Percentiles rank a stretch among this genome's conserved stretches.
Evolutionary conservation across 805 yeast genomes (phyloP).

Genomic region (Starmerella cellae): DNA sequence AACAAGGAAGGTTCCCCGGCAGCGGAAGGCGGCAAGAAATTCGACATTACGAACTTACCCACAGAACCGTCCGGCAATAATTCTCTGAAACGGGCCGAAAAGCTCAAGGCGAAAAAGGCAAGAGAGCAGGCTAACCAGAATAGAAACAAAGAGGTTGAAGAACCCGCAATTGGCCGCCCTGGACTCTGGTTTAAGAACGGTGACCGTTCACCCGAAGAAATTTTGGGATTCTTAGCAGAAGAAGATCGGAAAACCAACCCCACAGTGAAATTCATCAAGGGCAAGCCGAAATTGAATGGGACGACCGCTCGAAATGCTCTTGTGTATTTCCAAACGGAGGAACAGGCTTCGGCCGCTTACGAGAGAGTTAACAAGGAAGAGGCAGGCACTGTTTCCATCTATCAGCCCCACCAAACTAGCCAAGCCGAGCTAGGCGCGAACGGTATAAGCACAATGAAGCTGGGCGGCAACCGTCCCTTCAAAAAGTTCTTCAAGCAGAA

Average conservation of each 20-base stretch:
- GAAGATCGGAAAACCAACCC: constrained; percentile 27
- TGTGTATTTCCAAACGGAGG: constrained; percentile 29
- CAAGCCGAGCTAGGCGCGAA: background rate
- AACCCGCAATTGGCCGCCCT: constrained; percentile 17
- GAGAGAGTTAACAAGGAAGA: constrained; percentile 26
- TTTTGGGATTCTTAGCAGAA: constrained; percentile 24
- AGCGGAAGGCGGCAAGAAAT: background rate
- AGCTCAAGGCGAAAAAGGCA: constrained; percentile 3
- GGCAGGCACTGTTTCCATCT: constrained; percentile 23
- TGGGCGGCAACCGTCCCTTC: background rate
- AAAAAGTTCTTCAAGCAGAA: background rate
- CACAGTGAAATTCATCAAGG: constrained; percentile 23
- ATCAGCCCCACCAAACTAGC: constrained; percentile 8
- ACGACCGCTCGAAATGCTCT: constrained; percentile 25
- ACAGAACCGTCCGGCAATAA: background rate
- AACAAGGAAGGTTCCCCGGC: background rate
- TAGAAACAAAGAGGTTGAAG: constrained; percentile 2
- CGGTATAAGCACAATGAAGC: background rate
- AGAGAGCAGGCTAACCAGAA: background rate
- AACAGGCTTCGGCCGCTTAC: constrained; percentile 28
- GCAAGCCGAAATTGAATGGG: constrained; percentile 21
- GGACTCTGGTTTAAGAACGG: constrained; percentile 33
- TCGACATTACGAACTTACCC: background rate
- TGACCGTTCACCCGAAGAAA: constrained; percentile 25
- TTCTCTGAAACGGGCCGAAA: background rate